Evolutionary conservation across 2,329 filamentous ascomycete species (phyloP), one percentile per base, ranked within the genome.

Genomic region (Trichothecium sympodiale): DNA sequence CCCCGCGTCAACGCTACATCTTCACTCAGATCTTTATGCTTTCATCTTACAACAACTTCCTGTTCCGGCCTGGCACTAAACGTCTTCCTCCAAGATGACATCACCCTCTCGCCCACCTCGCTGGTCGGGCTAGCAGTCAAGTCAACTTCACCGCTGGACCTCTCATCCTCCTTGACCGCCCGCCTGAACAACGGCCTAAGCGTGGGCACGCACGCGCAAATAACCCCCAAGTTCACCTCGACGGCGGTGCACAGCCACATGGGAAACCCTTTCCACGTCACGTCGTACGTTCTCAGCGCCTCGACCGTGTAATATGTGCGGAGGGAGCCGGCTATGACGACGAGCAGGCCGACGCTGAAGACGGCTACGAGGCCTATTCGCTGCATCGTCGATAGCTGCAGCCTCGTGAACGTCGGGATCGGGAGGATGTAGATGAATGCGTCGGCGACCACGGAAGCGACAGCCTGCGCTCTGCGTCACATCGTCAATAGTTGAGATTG

Each of bases 191-290:
- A 41, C 0, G 47, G 48, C 2, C 50, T 44, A 28, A 62, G 47
- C 15, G 53, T 54, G 1, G 59, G 59, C 1, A 59, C 50, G 29
- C 56, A 62, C 13, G 59, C 59, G 33, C 59, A 62, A 18, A 61
- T 58, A 17, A 63, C 52, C n/a, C 57, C 59, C 15, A 62, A 41
- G 33, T 62, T 60, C 2, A 55, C 57, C 39, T 63, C 60, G 16
- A 62, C 52, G 3, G 60, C 56, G 1, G 59, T 60, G 59, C 60
- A 62, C 20, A 60, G 56, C 60, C 60, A 63, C 14, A 63, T 46
- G 12, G 58, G 43, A 31, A 58, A 58, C 1, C 59, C 57, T 7
- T 60, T 43, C 59, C 60, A 63, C 3, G 59, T 63, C 0, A 62
- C 52, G 40, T 63, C 60, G 43, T 57, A 62, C 2, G 56, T 59